Conservation (phyloP, 2,329 filamentous ascomycete species). For the Ophiocordyceps robertsii region DNA sequence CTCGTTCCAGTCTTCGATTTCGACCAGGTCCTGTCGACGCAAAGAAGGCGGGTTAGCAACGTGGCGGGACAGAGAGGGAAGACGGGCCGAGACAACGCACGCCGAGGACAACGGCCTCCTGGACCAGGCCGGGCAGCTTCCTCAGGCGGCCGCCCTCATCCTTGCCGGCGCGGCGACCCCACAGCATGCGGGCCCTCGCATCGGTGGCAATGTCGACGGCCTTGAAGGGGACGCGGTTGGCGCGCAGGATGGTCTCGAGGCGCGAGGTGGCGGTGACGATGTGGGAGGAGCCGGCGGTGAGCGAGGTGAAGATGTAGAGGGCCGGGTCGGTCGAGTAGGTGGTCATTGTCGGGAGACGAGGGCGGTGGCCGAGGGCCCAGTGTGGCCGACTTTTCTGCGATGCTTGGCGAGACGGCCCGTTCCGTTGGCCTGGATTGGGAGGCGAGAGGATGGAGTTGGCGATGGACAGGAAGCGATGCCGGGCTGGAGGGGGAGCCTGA, state of each 20-base stretch:
- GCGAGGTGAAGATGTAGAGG: slow-evolving; percentile 90
- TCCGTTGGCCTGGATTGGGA: too few species aligned
- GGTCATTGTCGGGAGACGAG: slow-evolving; percentile 12
- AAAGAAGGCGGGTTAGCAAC: neutral
- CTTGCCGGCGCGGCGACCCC: slow-evolving; percentile 72
- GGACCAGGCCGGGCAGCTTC: slow-evolving; percentile 81
- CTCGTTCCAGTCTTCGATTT: slow-evolving; percentile 98
- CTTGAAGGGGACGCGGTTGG: slow-evolving; percentile 88
- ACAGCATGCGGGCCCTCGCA: slow-evolving; percentile 76
- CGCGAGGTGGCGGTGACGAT: slow-evolving; percentile 93
- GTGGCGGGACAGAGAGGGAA: neutral
- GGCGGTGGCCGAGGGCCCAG: too few species aligned
- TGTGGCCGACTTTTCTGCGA: too few species aligned
- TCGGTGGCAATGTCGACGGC: slow-evolving; percentile 86
- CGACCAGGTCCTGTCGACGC: slow-evolving; percentile 60
- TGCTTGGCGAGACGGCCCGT: too few species aligned
- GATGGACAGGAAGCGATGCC: too few species aligned
- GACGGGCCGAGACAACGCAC: slow-evolving; percentile 40
- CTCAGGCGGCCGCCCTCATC: slow-evolving; percentile 45
- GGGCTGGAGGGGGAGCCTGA: too few species aligned
- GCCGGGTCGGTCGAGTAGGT: slow-evolving; percentile 49
- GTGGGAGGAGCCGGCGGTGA: slow-evolving; percentile 89
- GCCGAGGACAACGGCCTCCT: slow-evolving; percentile 72
- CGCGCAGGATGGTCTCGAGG: slow-evolving; percentile 89
- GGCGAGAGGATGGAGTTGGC: too few species aligned